Percentiles rank a stretch among this genome's conserved stretches.
phyloP scores from a whole-genome alignment of 441 rosid genomes.

The Erysimum pusillum region DNA sequence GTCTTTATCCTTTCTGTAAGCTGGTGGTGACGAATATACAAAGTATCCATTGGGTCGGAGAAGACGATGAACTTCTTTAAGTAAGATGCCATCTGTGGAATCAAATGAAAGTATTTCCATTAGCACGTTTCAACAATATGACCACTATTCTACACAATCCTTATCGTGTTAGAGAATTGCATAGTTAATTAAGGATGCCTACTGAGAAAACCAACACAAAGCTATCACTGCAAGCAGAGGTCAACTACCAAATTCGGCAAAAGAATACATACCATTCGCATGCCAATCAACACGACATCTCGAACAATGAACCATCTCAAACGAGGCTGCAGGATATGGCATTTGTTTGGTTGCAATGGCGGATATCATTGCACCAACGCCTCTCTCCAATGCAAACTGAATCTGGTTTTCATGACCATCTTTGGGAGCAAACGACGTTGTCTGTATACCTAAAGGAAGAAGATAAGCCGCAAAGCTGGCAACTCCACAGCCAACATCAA shows the following conservation, averaged over 20 bases:
- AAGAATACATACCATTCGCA: constrained; percentile 70
- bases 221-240: constrained; percentile 1
- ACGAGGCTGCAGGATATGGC: constrained; percentile 88
- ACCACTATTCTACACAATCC: background rate
- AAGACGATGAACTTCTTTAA: constrained; percentile 88
- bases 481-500: constrained; percentile 98
- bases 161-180: too few species aligned
- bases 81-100: constrained; percentile 84
- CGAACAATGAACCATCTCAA: constrained; percentile 98
- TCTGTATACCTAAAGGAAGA: constrained; percentile 80
- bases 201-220: background rate
- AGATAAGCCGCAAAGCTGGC: constrained; percentile 98
- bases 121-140: background rate
- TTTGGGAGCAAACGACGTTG: constrained; percentile 97
- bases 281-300: constrained; percentile 99
- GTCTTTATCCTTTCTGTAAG: constrained; percentile 81
- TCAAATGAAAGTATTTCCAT: constrained; percentile 15
- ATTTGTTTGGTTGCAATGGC: constrained; percentile 86
- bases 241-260: background rate
- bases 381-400: constrained; percentile 97
- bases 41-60: constrained; percentile 86
- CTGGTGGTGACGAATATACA: constrained; percentile 94
- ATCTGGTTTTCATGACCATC: constrained; percentile 97
- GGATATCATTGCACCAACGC: constrained; percentile 89
- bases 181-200: too few species aligned